Conservation (phyloP, 805 yeast genomes). For the Wickerhamiella hasegawae region DNA sequence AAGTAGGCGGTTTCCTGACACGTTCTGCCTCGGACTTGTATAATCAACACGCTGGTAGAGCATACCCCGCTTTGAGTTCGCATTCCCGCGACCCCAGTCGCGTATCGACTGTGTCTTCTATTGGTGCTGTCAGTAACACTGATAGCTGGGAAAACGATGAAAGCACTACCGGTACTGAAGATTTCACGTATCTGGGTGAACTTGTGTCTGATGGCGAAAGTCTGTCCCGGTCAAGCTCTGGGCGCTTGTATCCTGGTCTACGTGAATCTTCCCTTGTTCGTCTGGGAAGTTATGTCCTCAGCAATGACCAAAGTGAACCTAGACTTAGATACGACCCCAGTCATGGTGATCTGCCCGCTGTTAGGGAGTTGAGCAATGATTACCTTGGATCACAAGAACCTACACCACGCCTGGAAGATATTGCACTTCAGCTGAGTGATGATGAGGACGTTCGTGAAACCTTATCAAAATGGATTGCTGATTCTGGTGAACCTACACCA, state of each 20-base stretch:
- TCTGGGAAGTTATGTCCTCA: conserved; percentile 17
- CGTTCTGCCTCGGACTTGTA: conserved; percentile 11
- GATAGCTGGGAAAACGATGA: neutral
- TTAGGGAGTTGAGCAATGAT: neutral
- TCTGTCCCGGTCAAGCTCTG: conserved; percentile 4
- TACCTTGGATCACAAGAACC: conserved; percentile 8
- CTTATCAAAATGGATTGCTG: neutral
- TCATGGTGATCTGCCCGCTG: neutral
- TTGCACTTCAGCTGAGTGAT: neutral
- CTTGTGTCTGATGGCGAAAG: conserved; percentile 17
- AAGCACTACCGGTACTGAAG: conserved; percentile 9
- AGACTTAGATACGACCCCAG: neutral
- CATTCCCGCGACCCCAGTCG: neutral
- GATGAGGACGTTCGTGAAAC: neutral
- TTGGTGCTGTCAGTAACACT: neutral
- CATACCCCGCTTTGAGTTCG: conserved; percentile 9
- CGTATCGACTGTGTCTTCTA: neutral
- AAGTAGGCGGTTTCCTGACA: conserved; percentile 14
- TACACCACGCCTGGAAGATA: conserved; percentile 7
- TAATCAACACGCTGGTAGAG: conserved; percentile 13
- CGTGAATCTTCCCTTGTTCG: conserved; percentile 21
- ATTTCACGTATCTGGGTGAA: conserved; percentile 21
- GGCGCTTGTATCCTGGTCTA: conserved; percentile 18
- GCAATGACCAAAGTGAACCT: conserved; percentile 4
- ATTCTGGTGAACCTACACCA: neutral